Evolutionary conservation across 2,329 filamentous ascomycete species (phyloP).

Genomic region (Cytospora piceae): DNA sequence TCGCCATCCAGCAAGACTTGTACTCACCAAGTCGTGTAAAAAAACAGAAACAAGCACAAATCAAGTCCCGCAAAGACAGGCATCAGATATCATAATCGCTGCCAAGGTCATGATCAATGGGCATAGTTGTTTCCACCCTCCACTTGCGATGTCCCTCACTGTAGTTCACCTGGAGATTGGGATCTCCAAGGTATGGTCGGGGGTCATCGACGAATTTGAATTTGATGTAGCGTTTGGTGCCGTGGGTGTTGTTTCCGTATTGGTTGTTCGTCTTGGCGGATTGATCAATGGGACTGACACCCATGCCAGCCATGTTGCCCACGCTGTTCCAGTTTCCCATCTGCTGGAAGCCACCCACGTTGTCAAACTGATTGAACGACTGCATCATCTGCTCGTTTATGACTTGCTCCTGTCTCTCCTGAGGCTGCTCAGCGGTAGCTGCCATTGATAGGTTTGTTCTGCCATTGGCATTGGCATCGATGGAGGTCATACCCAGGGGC

Average conservation of each 20-base stretch:
- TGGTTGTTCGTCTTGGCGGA: neutral
- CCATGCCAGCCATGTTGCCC: neutral
- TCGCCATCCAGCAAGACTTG: neutral
- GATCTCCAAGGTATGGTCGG: neutral
- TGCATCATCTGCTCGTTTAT: neutral
- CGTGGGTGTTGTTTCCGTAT: neutral
- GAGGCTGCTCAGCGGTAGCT: neutral
- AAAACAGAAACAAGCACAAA: too few species aligned
- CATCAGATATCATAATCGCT: neutral
- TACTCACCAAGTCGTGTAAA: neutral
- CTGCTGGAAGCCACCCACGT: neutral
- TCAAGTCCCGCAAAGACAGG: neutral
- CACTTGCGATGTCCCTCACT: neutral
- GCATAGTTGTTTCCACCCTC: neutral
- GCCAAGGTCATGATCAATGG: neutral
- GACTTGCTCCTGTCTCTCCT: neutral
- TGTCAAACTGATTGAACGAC: neutral
- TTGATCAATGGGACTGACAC: neutral
- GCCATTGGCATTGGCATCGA: neutral
- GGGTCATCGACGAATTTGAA: neutral
- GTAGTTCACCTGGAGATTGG: neutral
- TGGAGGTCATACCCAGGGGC: neutral
- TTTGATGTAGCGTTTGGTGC: neutral
- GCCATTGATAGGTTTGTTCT: neutral
- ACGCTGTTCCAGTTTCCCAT: neutral